phyloP scores from a whole-genome alignment of 768 basidiomycete species.

The Auriscalpium orientale region DNA sequence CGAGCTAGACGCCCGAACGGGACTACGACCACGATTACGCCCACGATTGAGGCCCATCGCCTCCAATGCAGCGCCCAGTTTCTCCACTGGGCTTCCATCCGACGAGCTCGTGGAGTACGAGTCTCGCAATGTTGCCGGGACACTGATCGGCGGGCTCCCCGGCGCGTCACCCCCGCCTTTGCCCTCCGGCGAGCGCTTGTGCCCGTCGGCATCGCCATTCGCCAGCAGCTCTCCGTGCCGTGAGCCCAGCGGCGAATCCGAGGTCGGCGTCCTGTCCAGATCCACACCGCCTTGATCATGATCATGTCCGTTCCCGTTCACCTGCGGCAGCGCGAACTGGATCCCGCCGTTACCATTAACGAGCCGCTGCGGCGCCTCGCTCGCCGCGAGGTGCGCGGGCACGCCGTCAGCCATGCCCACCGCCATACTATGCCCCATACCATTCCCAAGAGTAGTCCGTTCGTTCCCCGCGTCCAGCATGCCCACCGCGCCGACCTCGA shows the following conservation, averaged over 20 bases:
- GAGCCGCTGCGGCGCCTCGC: background rate
- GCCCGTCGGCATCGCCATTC: background rate
- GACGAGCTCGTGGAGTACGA: slow-evolving; percentile 38
- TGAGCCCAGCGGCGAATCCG: background rate
- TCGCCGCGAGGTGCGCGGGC: background rate
- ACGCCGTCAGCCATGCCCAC: slow-evolving; percentile 12
- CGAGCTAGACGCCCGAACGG: slow-evolving; percentile 38
- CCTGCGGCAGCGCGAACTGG: background rate
- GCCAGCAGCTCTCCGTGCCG: background rate
- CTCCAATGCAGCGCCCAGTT: slow-evolving; percentile 27
- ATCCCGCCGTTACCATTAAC: slow-evolving; percentile 2
- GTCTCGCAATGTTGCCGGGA: slow-evolving; percentile 19
- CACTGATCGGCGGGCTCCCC: slow-evolving; percentile 18
- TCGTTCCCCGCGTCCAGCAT: background rate
- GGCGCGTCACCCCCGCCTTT: slow-evolving; percentile 2
- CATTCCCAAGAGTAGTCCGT: slow-evolving; percentile 15
- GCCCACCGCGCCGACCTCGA: background rate
- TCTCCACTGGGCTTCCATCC: slow-evolving; percentile 39
- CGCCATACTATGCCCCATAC: background rate
- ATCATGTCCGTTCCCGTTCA: background rate
- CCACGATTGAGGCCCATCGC: slow-evolving; percentile 36
- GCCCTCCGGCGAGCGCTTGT: background rate
- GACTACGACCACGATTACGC: slow-evolving; percentile 45
- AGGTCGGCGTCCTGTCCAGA: background rate
- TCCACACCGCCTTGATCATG: background rate